Conservation (phyloP, 768 basidiomycete species). For the Tulasnella sp. region DNA sequence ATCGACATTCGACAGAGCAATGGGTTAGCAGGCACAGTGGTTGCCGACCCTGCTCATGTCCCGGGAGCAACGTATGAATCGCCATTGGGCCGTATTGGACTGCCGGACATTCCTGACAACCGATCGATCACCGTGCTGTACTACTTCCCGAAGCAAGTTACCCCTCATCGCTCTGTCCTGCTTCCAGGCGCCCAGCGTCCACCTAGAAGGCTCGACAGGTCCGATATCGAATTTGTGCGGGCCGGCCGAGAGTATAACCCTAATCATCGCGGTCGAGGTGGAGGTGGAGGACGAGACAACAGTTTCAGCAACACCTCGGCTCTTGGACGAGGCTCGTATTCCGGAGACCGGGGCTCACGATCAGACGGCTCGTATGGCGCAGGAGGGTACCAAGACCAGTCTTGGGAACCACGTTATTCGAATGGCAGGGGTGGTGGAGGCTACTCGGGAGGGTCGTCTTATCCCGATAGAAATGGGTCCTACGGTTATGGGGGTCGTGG, state of each 20-base stretch:
- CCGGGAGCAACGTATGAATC: constrained; percentile 89
- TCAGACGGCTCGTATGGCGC: constrained; percentile 48
- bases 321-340: constrained; percentile 36
- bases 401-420: constrained; percentile 13
- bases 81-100: constrained; percentile 61
- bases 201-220: constrained; percentile 61
- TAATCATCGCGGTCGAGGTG: constrained; percentile 41
- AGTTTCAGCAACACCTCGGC: constrained; percentile 19
- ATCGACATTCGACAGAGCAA: constrained; percentile 54
- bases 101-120: constrained; percentile 85
- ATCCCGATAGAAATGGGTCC: constrained; percentile 1
- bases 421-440: constrained; percentile 24
- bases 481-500: background rate
- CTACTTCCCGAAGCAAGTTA: constrained; percentile 84
- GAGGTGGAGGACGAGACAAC: constrained; percentile 39
- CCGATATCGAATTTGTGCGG: constrained; percentile 73
- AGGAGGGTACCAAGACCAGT: constrained; percentile 45
- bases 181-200: constrained; percentile 71
- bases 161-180: constrained; percentile 82
- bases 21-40: constrained; percentile 77
- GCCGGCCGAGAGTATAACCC: constrained; percentile 43
- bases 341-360: constrained; percentile 16
- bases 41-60: constrained; percentile 85
- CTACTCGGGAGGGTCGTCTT: constrained; percentile 1
- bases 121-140: constrained; percentile 84